Evolutionary conservation across 2,329 filamentous ascomycete species (phyloP), one percentile per base, ranked within the genome.

Genomic region (Hypoxylon sp.): DNA sequence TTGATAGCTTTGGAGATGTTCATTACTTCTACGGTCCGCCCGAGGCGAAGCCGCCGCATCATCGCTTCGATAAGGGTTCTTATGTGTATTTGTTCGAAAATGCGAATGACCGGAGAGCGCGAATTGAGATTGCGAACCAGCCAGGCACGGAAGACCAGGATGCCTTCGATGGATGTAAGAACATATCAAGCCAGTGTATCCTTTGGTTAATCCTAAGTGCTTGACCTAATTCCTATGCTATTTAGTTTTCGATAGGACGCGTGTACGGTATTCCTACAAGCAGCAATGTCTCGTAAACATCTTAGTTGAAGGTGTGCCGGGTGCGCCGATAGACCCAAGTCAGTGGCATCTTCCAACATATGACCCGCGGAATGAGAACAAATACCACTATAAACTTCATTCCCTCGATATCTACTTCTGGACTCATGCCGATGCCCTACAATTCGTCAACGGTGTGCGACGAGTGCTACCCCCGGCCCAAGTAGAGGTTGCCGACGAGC

Each of bases 1-100:
- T 6, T 47, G 12, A 68, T 68, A 94, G 91, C 73, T 94, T 92
- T 74, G 90, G 87, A 68, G 92, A 95, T 74, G 77, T 94, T 57
- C 92, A 94, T 77, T 94, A 94, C 78, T 93, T 89, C 78, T 93
- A 94, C 79, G 85, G 86, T 25, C 85, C 88, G n/a, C 88, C 90
- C 2, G 83, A 84, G 5, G 82, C 85, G 61, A 88, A 85, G 61
- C 91, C 91, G 29, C 87, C 85, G n/a, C 92, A 94, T 77, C 90
- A 94, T 78, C 88, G 91, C 54, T 94, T 95, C 77, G 90, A 93
- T 78, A 91, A 91, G 77, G 87, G 89, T 48, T 94, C 91, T 6
- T 94, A 94, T 76, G 86, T 94, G 61, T 94, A 94, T 75, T 82
- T 94, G 5, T 94, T 93, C 76, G 90, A 94, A 77, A 91, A 92